Conservation (phyloP, 1,284 basidiomycete genomes). For the Mycena sp. region DNA sequence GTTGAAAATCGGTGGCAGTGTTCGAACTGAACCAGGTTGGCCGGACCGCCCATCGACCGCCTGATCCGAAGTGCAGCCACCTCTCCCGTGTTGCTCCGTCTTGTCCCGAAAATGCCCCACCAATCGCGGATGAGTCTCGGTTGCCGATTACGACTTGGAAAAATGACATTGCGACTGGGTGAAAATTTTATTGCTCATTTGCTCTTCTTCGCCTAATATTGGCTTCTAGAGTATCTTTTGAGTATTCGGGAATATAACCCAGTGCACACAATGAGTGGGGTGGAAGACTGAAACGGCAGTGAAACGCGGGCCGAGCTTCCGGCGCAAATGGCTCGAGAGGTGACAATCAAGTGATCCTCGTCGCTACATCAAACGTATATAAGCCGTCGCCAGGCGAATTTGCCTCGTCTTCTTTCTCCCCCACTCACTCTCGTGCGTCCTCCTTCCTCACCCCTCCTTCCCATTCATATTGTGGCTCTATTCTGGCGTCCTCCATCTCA, state of each 20-base stretch:
- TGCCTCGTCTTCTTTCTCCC: slow-evolving; percentile 7
- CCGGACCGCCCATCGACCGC: not conserved
- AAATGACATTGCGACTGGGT: not conserved
- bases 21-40: slow-evolving; percentile 11
- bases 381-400: slow-evolving; percentile 13
- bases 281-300: too few relatives aligned
- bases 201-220: too few relatives aligned
- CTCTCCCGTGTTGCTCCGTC: not conserved
- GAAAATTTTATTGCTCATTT: too few relatives aligned
- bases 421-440: not conserved
- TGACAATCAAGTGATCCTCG: not conserved
- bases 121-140: slow-evolving; percentile 2
- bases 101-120: not conserved
- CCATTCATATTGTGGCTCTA: not conserved
- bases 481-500: not conserved
- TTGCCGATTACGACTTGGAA: not conserved
- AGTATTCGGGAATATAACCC: too few relatives aligned
- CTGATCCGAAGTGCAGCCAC: too few relatives aligned
- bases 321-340: not conserved
- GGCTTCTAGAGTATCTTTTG: too few relatives aligned
- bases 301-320: not conserved
- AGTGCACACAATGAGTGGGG: too few relatives aligned
- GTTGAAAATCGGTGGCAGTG: not conserved
- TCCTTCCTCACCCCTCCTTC: not conserved
- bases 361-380: slow-evolving; percentile 6